Percentiles rank a stretch among this genome's conserved stretches.
Evolutionary conservation across 2,329 filamentous ascomycete genomes (phyloP).

Genomic region (Colletotrichum sansevieriae): DNA sequence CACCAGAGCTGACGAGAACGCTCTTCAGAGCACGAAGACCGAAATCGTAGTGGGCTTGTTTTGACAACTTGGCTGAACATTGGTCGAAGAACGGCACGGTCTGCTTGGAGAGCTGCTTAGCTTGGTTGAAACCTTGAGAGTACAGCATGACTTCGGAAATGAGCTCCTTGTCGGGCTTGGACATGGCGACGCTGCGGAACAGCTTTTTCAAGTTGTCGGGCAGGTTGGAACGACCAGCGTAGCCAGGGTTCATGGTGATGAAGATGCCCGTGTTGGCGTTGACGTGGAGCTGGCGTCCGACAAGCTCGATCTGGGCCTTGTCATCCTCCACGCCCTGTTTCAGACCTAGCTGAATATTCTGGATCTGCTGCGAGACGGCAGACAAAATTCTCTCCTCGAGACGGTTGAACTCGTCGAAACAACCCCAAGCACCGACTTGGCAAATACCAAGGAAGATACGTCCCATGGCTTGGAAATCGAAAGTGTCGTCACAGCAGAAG

Average conservation of each 20-base stretch:
- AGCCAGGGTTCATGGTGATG: conserved; percentile 99
- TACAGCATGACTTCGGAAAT: conserved; percentile 99
- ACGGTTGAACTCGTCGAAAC: conserved; percentile 99
- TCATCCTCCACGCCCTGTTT: conserved; percentile 86
- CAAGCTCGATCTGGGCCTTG: conserved; percentile 91
- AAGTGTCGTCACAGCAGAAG: conserved; percentile 99
- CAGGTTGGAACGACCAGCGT: conserved; percentile 96
- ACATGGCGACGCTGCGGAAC: conserved; percentile 99
- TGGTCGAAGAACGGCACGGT: conserved; percentile 98
- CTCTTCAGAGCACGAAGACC: conserved; percentile 98
- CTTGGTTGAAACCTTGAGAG: conserved; percentile 98
- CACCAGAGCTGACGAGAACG: conserved; percentile 97
- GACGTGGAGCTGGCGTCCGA: conserved; percentile 90
- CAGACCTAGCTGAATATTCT: conserved; percentile 97
- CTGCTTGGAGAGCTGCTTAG: conserved; percentile 92
- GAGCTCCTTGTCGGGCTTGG: conserved; percentile 98
- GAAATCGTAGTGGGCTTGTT: conserved; percentile 99
- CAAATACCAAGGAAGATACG: conserved; percentile 99
- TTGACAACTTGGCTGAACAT: conserved; percentile 84
- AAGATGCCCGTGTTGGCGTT: conserved; percentile 97
- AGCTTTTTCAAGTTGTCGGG: conserved; percentile 99
- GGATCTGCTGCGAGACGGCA: conserved; percentile 98
- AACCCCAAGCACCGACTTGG: conserved; percentile 99
- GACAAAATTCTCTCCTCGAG: conserved; percentile 97
- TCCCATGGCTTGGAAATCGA: conserved; percentile 99